These are phyloP conservation scores for Fusarium sarcochroum DNA, from an alignment of 2,329 filamentous ascomycete species.

Conservation along the genomic window DNA sequence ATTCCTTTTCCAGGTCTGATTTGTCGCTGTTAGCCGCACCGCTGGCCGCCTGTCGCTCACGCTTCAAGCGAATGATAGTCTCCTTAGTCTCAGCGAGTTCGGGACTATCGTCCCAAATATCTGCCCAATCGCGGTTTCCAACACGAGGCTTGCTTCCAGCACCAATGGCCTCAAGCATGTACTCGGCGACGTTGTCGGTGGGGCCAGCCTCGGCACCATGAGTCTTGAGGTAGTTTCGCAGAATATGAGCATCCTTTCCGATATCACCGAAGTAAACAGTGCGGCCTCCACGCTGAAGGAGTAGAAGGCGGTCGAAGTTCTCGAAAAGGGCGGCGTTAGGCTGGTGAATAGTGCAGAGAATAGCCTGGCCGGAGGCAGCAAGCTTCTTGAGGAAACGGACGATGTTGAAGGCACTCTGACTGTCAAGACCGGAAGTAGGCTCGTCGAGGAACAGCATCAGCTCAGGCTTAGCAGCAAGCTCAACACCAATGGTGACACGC, in stretches of 20 bases:
- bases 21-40: slow-evolving; percentile 63
- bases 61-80: slow-evolving; percentile 76
- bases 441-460: slow-evolving; percentile 84
- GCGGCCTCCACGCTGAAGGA: slow-evolving; percentile 82
- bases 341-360: slow-evolving; percentile 93
- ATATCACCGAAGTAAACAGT: slow-evolving; percentile 91
- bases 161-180: slow-evolving; percentile 88
- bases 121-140: slow-evolving; percentile 82
- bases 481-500: slow-evolving; percentile 92
- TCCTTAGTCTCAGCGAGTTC: slow-evolving; percentile 77
- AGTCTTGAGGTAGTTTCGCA: slow-evolving; percentile 74
- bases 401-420: slow-evolving; percentile 80
- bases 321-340: slow-evolving; percentile 89
- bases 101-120: slow-evolving; percentile 81
- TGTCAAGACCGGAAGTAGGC: slow-evolving; percentile 78
- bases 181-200: slow-evolving; percentile 76
- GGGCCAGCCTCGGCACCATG: slow-evolving; percentile 72
- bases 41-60: slow-evolving; percentile 63
- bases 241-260: slow-evolving; percentile 77
- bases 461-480: slow-evolving; percentile 86
- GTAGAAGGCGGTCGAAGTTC: slow-evolving; percentile 85
- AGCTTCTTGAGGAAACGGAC: slow-evolving; percentile 84
- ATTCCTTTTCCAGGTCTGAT: slow-evolving; percentile 77
- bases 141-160: slow-evolving; percentile 80
- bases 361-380: slow-evolving; percentile 84